These are phyloP conservation scores for Penicillium silybi DNA, from an alignment of 495 filamentous ascomycete genomes.

Conservation along the genomic window DNA sequence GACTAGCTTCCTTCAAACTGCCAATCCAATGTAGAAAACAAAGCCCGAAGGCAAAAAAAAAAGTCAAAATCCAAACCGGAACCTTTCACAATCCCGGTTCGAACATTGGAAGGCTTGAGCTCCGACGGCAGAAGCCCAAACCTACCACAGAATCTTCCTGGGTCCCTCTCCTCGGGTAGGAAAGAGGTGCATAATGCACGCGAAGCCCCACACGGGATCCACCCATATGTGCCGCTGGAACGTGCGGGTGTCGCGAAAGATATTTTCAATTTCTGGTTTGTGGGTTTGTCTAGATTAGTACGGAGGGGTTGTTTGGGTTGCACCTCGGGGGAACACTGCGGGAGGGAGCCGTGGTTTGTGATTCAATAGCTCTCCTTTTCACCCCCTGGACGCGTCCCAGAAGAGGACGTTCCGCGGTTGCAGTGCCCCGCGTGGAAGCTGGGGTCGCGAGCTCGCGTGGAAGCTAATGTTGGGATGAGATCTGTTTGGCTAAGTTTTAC, in stretches of 20 bases:
- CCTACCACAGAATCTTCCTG: neutral
- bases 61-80: neutral
- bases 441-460: neutral
- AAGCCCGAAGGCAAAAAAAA: neutral
- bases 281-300: neutral
- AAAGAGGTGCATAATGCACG: neutral
- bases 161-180: neutral
- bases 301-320: neutral
- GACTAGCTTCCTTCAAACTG: neutral
- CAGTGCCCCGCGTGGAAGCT: neutral
- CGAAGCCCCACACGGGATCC: conserved; percentile 1
- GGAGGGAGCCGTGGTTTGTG: neutral
- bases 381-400: conserved; percentile 1
- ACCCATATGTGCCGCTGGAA: neutral
- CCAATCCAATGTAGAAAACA: neutral
- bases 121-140: too few relatives aligned
- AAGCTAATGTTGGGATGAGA: too few relatives aligned
- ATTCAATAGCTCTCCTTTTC: neutral
- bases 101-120: too few relatives aligned
- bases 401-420: conserved; percentile 2
- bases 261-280: neutral
- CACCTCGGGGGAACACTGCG: neutral
- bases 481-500: neutral
- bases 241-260: neutral
- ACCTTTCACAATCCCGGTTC: too few relatives aligned